phyloP scores from a whole-genome alignment of 2,329 filamentous ascomycete species.

The Aspergillus pseudoglaucus region DNA sequence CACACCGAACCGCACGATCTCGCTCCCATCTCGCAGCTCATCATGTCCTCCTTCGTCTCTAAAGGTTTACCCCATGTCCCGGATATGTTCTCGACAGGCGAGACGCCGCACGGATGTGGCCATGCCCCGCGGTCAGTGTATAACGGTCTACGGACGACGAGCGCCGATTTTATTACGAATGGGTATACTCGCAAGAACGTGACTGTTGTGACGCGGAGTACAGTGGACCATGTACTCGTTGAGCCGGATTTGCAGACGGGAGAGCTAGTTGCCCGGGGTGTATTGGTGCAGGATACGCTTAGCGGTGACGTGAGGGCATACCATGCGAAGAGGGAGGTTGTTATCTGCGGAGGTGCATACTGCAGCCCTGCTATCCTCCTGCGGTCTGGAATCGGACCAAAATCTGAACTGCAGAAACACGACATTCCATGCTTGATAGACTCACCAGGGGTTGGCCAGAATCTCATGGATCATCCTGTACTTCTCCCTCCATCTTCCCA shows the following conservation, averaged over 20 bases:
- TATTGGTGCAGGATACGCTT: slow-evolving; percentile 10
- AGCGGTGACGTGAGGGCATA: slow-evolving; percentile 34
- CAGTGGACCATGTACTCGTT: slow-evolving; percentile 50
- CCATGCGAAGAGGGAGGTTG: slow-evolving; percentile 41
- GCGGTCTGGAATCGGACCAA: slow-evolving; percentile 48
- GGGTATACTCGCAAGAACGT: slow-evolving; percentile 41
- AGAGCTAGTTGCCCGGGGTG: slow-evolving; percentile 38
- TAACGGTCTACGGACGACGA: slow-evolving; percentile 47
- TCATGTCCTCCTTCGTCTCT: slow-evolving; percentile 51
- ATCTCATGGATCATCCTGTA: slow-evolving; percentile 49
- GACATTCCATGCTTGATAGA: slow-evolving; percentile 42
- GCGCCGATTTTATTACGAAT: slow-evolving; percentile 49
- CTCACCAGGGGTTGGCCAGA: slow-evolving; percentile 48
- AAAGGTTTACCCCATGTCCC: slow-evolving; percentile 49
- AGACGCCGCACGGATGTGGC: slow-evolving; percentile 50
- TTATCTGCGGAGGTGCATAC: slow-evolving; percentile 46
- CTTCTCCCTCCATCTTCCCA: slow-evolving; percentile 1
- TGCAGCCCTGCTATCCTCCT: slow-evolving; percentile 49
- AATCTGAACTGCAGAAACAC: slow-evolving; percentile 35
- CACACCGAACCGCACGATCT: slow-evolving; percentile 54
- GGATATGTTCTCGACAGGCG: slow-evolving; percentile 54
- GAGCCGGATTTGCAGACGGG: slow-evolving; percentile 20
- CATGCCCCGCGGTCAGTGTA: slow-evolving; percentile 50
- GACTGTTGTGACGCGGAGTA: slow-evolving; percentile 42
- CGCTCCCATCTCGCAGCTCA: slow-evolving; percentile 51